Percentiles rank a stretch among this genome's conserved stretches.
These are phyloP conservation scores for Claviceps sp. DNA, from an alignment of 2,329 filamentous ascomycete species.

Conservation along the genomic window DNA sequence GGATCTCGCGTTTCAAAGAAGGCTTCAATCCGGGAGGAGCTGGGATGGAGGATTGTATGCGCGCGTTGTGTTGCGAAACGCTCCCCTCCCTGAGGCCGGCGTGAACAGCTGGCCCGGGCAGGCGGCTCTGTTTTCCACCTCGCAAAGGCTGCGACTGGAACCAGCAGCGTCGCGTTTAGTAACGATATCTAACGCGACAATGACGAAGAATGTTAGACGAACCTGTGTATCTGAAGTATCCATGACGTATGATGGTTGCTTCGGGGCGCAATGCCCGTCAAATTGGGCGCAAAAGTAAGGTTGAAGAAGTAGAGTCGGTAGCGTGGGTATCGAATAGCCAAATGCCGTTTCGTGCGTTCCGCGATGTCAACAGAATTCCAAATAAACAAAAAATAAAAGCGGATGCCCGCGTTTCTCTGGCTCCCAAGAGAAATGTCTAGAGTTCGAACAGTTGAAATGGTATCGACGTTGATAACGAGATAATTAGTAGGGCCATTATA, in stretches of 20 bases:
- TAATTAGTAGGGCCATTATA: not conserved
- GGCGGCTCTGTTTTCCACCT: slow-evolving; percentile 18
- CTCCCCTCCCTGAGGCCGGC: slow-evolving; percentile 36
- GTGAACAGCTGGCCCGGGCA: slow-evolving; percentile 17
- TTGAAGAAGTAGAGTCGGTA: slow-evolving; percentile 4
- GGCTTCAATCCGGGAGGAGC: slow-evolving; percentile 23
- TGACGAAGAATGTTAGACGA: slow-evolving; percentile 1
- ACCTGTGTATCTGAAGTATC: slow-evolving; percentile 20
- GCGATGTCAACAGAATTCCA: slow-evolving; percentile 11
- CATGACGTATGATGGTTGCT: slow-evolving; percentile 16
- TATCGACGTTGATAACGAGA: not conserved
- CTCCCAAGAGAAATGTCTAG: not conserved
- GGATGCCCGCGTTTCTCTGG: not conserved
- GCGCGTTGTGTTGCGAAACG: slow-evolving; percentile 47
- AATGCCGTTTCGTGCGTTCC: slow-evolving; percentile 23
- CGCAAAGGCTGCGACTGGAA: slow-evolving; percentile 13
- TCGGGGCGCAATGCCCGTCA: slow-evolving; percentile 7
- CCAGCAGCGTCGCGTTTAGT: not conserved
- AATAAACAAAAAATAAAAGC: slow-evolving; percentile 3
- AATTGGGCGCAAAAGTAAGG: not conserved
- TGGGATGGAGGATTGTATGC: slow-evolving; percentile 29
- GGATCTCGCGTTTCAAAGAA: slow-evolving; percentile 37
- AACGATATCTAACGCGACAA: not conserved
- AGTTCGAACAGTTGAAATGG: not conserved
- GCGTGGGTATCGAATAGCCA: slow-evolving; percentile 19